Evolutionary conservation across 2,329 filamentous ascomycete species (phyloP).

Genomic region (Lecanosticta acicola): DNA sequence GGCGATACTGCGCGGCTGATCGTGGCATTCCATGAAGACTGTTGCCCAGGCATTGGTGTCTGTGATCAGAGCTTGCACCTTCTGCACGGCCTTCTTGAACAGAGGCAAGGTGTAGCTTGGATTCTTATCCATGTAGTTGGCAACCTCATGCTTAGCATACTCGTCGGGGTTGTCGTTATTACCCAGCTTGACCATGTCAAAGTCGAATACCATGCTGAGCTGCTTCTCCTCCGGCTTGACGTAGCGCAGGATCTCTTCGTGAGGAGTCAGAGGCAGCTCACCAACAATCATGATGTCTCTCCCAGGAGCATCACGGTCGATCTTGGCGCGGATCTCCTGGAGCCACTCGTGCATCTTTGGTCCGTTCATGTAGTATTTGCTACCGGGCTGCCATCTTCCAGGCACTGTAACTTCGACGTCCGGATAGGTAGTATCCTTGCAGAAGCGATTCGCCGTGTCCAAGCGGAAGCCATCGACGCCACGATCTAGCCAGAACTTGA

Average conservation of each 20-base stretch:
- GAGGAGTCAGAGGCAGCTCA: constrained; percentile 46
- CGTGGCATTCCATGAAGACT: constrained; percentile 61
- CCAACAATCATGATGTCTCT: constrained; percentile 44
- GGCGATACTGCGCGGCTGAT: constrained; percentile 57
- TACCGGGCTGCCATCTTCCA: constrained; percentile 21
- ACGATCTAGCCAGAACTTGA: constrained; percentile 65
- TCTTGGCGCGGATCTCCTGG: constrained; percentile 35
- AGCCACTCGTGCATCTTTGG: constrained; percentile 46
- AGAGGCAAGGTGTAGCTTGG: constrained; percentile 24
- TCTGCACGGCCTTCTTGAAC: constrained; percentile 20
- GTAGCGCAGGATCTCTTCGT: constrained; percentile 47
- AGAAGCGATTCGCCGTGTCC: constrained; percentile 25
- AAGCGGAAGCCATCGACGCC: constrained; percentile 52
- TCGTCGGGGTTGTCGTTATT: constrained; percentile 24
- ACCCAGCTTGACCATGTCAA: constrained; percentile 54
- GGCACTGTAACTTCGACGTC: constrained; percentile 18
- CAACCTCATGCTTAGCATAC: constrained; percentile 21
- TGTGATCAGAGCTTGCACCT: constrained; percentile 45
- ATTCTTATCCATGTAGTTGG: constrained; percentile 27
- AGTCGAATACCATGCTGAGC: constrained; percentile 68
- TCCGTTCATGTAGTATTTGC: constrained; percentile 27
- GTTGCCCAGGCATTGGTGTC: constrained; percentile 59
- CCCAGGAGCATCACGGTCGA: constrained; percentile 25
- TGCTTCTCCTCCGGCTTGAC: constrained; percentile 52
- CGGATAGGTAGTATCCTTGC: constrained; percentile 23